Conservation (phyloP, 257 asterid species). For the Solanum lycopersicoides region DNA sequence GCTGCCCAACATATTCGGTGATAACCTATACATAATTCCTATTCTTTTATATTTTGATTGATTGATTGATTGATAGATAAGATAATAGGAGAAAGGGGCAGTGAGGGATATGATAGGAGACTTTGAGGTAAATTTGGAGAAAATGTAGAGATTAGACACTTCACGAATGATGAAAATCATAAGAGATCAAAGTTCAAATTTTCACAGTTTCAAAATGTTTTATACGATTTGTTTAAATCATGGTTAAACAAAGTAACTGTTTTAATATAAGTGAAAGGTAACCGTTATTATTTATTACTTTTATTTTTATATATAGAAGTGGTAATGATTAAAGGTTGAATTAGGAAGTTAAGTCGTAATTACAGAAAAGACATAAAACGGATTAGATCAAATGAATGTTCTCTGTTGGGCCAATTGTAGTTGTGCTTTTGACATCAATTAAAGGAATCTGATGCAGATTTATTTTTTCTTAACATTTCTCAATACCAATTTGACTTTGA, state of each 20-base stretch:
- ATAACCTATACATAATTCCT: neutral
- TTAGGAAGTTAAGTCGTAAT: neutral
- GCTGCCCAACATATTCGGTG: neutral
- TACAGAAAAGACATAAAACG: neutral
- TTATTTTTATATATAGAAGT: neutral
- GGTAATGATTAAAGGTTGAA: neutral
- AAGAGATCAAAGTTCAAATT: neutral
- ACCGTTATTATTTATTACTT: neutral
- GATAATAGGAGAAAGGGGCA: neutral
- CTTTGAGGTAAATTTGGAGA: neutral
- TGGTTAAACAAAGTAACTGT: neutral
- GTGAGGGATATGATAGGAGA: neutral
- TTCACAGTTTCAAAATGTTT: too few relatives aligned
- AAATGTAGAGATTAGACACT: neutral
- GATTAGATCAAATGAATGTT: neutral
- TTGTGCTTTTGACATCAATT: neutral
- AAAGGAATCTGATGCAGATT: neutral
- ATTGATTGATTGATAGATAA: neutral
- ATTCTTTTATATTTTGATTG: neutral
- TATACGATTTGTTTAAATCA: neutral
- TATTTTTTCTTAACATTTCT: neutral
- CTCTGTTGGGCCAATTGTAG: neutral
- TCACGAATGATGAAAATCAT: neutral
- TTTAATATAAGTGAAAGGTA: neutral
- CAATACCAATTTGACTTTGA: neutral